A percentile compares a stretch with the other conserved stretches of the same genome.
These are phyloP conservation scores for Erythrophleum ivorense DNA, from an alignment of 331 rosid genomes.

Conservation along the genomic window DNA sequence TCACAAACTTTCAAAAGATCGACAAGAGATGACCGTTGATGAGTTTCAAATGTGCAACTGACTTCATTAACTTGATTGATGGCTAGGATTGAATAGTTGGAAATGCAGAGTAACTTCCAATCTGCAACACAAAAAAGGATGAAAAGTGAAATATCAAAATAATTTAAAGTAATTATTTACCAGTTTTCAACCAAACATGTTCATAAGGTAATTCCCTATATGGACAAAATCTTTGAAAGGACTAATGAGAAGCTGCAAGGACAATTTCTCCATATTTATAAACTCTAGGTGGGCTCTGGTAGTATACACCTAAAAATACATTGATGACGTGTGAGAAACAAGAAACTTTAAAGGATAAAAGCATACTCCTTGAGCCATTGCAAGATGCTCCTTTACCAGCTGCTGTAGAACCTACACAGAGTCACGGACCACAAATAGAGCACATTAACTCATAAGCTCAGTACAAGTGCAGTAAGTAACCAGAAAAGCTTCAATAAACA, in stretches of 20 bases:
- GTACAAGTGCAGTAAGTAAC: constrained; percentile 32
- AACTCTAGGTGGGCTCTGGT: constrained; percentile 7
- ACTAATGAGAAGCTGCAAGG: constrained; percentile 16
- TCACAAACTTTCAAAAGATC: constrained; percentile 61
- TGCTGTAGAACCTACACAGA: constrained; percentile 65
- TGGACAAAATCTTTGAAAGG: constrained; percentile 1
- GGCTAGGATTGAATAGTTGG: constrained; percentile 27
- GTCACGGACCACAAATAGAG: constrained; percentile 28
- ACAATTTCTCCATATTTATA: constrained; percentile 27
- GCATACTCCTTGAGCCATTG: constrained; percentile 66
- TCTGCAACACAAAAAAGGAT: background rate
- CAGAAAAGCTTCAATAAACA: constrained; percentile 45
- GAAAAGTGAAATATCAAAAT: background rate
- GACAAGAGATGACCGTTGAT: constrained; percentile 46
- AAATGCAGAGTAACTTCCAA: background rate
- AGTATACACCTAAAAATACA: constrained; percentile 8
- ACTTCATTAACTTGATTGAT: constrained; percentile 35
- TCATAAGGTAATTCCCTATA: background rate
- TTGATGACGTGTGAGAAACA: constrained; percentile 12
- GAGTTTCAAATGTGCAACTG: constrained; percentile 38
- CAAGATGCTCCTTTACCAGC: constrained; percentile 73
- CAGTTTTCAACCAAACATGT: background rate
- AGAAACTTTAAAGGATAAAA: constrained; percentile 34
- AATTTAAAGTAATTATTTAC: background rate
- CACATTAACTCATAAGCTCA: constrained; percentile 34